phyloP scores from a whole-genome alignment of 1,139 yeast genomes.

The Arxiozyma bovina region DNA sequence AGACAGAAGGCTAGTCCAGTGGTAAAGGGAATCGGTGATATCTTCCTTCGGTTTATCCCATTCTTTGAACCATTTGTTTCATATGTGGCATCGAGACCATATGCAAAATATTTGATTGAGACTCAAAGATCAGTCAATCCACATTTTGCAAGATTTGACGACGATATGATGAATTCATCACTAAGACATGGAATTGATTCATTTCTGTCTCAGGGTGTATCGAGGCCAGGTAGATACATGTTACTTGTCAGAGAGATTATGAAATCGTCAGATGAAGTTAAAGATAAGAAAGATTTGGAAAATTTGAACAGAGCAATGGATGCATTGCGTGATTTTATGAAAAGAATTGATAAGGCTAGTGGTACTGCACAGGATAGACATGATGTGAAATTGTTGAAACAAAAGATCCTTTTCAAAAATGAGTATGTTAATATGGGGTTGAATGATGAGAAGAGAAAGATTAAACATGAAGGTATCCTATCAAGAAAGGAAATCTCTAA shows the following conservation, averaged over 20 bases:
- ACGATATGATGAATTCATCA: constrained; percentile 77
- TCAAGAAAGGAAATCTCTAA: constrained; percentile 30
- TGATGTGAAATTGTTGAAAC: constrained; percentile 78
- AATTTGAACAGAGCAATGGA: constrained; percentile 67
- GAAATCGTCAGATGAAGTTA: constrained; percentile 54
- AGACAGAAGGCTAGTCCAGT: constrained; percentile 86
- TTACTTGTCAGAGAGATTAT: constrained; percentile 72
- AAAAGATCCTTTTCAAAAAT: constrained; percentile 65
- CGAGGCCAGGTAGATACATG: constrained; percentile 92
- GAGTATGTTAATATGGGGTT: constrained; percentile 83
- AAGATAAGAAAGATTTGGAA: constrained; percentile 58
- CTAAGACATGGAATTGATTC: constrained; percentile 87
- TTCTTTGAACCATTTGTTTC: constrained; percentile 85
- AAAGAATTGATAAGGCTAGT: constrained; percentile 76
- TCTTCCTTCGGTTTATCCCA: constrained; percentile 74
- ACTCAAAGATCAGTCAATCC: constrained; percentile 87
- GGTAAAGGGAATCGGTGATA: constrained; percentile 78
- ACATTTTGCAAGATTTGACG: constrained; percentile 83
- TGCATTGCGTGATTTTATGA: constrained; percentile 66
- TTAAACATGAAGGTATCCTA: constrained; percentile 35
- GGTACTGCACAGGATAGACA: constrained; percentile 94
- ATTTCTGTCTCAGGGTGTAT: constrained; percentile 88
- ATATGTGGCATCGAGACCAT: constrained; percentile 93
- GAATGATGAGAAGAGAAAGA: constrained; percentile 69
- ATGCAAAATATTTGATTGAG: constrained; percentile 92